Base-by-base conservation (phyloP, 1,284 basidiomycete species). In the Kalmanozyma brasiliensis region DNA sequence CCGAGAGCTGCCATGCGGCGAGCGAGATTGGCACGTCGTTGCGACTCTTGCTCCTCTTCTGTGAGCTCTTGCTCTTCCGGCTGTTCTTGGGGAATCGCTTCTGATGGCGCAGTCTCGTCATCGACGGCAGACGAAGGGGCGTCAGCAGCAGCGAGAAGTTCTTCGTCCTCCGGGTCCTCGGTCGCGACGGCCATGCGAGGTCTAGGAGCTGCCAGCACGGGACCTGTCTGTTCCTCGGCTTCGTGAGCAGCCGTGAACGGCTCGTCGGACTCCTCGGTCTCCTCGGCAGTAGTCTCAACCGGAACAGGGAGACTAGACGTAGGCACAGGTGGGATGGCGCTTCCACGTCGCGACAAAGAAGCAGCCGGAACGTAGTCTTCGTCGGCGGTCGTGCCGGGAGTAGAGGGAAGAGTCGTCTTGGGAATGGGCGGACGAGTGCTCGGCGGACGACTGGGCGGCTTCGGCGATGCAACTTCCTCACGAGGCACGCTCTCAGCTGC, bases 1-100 rank as follows among this genome's bases (percentile, higher is more conserved):
- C 80, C 80, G 10, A 81, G 57, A 0, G 69, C 69, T 1, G 80
- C 80, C 79, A 81, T 81, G 16, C 80, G 71, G 19, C 66, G 59
- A 17, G 79, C 74, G 32, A 81, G 69, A 1, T 72, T 60, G 16
- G 73, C 76, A 11, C 77, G 67, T 23, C 79, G 64, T 37, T 59
- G 64, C 2, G 70, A 62, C 26, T 81, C 77, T 17, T 80, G 69
- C 34, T 78, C 69, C 30, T 75, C 72, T 41, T 72, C 74, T 16
- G 74, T 67, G 16, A 72, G 49, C 38, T 77, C 60, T 30, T 58
- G 55, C n/a, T 47, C 51, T 40, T 67, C 52, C 8, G 47, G 38
- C 32, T 61, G 63, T 16, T 56, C 40, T 19, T 47, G 32, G 14
- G 48, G 20, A 4, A 32, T 30, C 2, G 42, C 51, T 24, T 41